These are phyloP conservation scores for Solanum hybrid DNA, from an alignment of 305 asterid species.

Conservation along the genomic window DNA sequence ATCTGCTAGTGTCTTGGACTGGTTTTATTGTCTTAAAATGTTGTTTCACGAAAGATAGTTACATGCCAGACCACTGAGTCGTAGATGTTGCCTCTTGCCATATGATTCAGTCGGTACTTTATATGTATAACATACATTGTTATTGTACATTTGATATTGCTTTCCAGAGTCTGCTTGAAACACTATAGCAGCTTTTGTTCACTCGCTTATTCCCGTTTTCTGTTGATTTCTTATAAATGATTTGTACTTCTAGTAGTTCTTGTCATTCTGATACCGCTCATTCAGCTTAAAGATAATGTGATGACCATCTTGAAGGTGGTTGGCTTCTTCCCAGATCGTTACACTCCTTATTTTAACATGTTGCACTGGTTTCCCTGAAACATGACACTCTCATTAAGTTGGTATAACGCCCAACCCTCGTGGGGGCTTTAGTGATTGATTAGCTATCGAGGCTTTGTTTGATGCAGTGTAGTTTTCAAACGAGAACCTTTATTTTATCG, in stretches of 20 bases:
- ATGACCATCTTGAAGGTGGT: not conserved
- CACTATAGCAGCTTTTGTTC: not conserved
- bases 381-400: not conserved
- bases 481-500: not conserved
- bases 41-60: not conserved
- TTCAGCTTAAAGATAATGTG: not conserved
- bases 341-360: not conserved
- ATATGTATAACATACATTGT: constrained; percentile 1
- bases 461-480: not conserved
- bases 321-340: not conserved
- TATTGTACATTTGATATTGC: not conserved
- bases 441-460: not conserved
- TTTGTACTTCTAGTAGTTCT: not conserved
- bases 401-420: not conserved
- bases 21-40: not conserved
- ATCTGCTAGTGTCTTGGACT: not conserved
- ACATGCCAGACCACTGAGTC: not conserved
- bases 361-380: not conserved
- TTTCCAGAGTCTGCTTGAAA: not conserved
- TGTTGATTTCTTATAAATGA: not conserved
- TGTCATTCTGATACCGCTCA: not conserved
- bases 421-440: not conserved
- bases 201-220: not conserved
- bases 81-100: not conserved
- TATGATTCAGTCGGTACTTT: not conserved